phyloP scores from a whole-genome alignment of 257 asterid genomes.

The Primulina eburnea region DNA sequence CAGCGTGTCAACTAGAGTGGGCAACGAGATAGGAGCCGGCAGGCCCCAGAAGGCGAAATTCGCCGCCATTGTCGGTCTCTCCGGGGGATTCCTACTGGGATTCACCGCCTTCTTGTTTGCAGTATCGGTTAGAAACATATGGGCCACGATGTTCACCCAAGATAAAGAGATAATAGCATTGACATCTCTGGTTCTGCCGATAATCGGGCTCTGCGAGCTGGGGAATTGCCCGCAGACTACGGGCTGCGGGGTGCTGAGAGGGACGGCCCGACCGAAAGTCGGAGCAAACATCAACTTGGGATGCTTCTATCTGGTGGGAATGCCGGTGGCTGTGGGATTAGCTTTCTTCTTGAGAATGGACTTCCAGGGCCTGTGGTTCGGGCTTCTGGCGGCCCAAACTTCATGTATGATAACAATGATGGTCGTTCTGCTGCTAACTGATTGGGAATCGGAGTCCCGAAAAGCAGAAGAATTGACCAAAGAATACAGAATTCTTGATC shows the following conservation, averaged over 20 bases:
- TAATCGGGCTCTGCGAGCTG: slow-evolving; percentile 79
- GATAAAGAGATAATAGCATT: slow-evolving; percentile 61
- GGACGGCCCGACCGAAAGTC: slow-evolving; percentile 81
- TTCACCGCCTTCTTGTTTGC: slow-evolving; percentile 54
- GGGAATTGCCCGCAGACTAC: slow-evolving; percentile 95
- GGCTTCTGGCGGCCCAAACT: slow-evolving; percentile 73
- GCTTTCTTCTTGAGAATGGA: slow-evolving; percentile 55
- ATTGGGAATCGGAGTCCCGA: slow-evolving; percentile 70
- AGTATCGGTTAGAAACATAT: slow-evolving; percentile 48
- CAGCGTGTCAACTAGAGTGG: slow-evolving; percentile 76
- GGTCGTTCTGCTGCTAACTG: slow-evolving; percentile 50
- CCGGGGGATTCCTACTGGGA: slow-evolving; percentile 52
- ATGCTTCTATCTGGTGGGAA: slow-evolving; percentile 71
- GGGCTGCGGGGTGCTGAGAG: slow-evolving; percentile 81
- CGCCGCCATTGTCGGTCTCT: slow-evolving; percentile 64
- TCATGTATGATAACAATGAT: slow-evolving; percentile 74
- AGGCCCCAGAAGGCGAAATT: slow-evolving; percentile 50
- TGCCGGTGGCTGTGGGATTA: slow-evolving; percentile 68
- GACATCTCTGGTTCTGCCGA: slow-evolving; percentile 59
- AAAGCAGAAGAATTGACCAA: slow-evolving; percentile 57
- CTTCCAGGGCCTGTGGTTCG: slow-evolving; percentile 77
- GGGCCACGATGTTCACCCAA: slow-evolving; percentile 70
- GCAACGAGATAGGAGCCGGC: slow-evolving; percentile 63
- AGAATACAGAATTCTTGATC: slow-evolving; percentile 22
- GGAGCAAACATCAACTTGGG: slow-evolving; percentile 81